Percentiles rank a stretch among this genome's conserved stretches.
These are phyloP conservation scores for Pelagophyceae sp. DNA, from an alignment of 352 stramenopile species.

Conservation along the genomic window DNA sequence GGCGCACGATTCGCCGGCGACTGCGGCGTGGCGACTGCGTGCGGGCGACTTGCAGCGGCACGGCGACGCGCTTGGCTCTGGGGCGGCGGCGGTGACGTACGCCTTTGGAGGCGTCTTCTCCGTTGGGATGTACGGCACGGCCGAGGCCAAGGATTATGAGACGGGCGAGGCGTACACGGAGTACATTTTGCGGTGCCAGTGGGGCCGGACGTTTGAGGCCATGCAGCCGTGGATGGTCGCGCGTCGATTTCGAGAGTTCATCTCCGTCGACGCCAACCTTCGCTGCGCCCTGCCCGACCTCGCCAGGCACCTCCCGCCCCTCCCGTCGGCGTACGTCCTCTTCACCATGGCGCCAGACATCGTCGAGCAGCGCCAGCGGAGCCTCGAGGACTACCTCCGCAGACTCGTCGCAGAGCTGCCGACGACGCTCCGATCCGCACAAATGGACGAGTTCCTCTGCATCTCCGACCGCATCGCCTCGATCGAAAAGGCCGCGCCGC, in stretches of 20 bases:
- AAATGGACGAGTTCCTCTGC: slow-evolving; percentile 7
- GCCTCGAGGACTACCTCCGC: slow-evolving; percentile 2
- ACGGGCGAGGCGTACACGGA: slow-evolving; percentile 36
- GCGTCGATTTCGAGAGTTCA: slow-evolving; percentile 22
- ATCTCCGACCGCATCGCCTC: neutral
- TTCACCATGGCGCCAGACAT: neutral
- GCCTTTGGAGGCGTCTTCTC: slow-evolving; percentile 27
- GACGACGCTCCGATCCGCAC: neutral
- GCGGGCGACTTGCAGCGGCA: neutral
- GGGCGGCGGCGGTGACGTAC: neutral
- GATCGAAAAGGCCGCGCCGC: neutral
- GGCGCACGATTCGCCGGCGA: neutral
- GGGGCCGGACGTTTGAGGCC: slow-evolving; percentile 23
- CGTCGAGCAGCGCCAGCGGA: neutral
- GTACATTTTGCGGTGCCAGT: slow-evolving; percentile 38
- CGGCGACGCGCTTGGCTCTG: neutral
- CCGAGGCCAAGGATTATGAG: slow-evolving; percentile 26
- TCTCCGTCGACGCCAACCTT: neutral
- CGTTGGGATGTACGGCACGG: slow-evolving; percentile 34
- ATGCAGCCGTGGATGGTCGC: slow-evolving; percentile 37
- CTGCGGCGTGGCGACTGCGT: neutral
- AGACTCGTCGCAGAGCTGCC: neutral
- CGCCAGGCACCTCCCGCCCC: neutral
- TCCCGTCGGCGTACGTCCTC: neutral
- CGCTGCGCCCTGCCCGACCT: neutral